Base-by-base conservation (phyloP, 2,329 filamentous ascomycete species). In the Fusarium sp. region DNA sequence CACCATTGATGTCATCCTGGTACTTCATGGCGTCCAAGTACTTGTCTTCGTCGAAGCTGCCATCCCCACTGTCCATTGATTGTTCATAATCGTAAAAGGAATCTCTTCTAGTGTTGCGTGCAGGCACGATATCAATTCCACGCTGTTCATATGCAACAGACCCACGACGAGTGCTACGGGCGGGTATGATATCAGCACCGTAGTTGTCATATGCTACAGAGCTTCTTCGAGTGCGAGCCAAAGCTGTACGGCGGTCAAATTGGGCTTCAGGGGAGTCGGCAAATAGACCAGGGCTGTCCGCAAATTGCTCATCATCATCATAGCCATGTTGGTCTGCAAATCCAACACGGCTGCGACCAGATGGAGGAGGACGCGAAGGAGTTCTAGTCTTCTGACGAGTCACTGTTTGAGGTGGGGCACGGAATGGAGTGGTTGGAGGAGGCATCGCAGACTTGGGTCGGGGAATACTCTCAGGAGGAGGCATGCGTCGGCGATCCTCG, bases 1-100 rank as follows among this genome's bases (percentile, higher is more conserved):
- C 83, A 34, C 85, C 85, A 44, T 76, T 82, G 8, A 87, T 81
- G 6, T 85, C 82, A 20, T 88, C 83, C 73, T 89, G 88, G 75
- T 90, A 90, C 29, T 72, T 72, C 46, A 79, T 49, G 22, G 80
- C 80, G 42, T 77, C 75, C 53, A 76, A 51, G 53, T 84, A 83
- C 62, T 79, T 83, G 54, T 84, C 80, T 24, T 79, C 75, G 6
- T 79, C 75, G 14, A 79, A 72, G 54, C 79, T 80, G 30, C 75
- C 77, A 24, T 78, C 79, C 15, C 77, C 77, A n/a, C 73, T 68
- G 20, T 76, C 77, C 8, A 77, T 64, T n/a, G 80, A 78, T 32
- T 75, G 76, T 18, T 77, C 75, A 14, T 76, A 79, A 56, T 77
- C 81, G 57, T 84, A 83, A 59, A 82, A 79, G 0, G 85, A 85